Evolutionary conservation across 176 grass and related monocot genomes (phyloP), one percentile per base, ranked within the genome.

Genomic region (Aegilops sharonensis): DNA sequence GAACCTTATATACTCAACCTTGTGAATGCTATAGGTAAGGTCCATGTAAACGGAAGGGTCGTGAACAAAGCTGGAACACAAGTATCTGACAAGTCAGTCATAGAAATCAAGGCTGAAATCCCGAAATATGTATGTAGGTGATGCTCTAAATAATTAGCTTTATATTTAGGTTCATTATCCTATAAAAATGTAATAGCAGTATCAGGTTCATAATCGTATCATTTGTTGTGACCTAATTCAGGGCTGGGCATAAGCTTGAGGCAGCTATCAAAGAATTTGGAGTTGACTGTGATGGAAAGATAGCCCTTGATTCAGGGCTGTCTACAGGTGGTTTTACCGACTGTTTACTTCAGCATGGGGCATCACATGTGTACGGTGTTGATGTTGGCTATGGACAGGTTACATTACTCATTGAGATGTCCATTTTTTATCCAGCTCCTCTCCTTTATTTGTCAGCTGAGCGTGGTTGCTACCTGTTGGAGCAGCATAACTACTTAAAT

Each of bases 71-170:
- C 96, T 79, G 96, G 96, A 75, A 94, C 96, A 31, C 93, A 94
- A 89, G 92, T 95, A 79, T 98, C 92, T 64, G 88, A 98, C 59
- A 98, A 92, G 72, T 94, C 96, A 5, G 48, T 98, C 79, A 92
- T 98, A 31, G 93, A 94, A 79, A 95, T 98, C 88, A 98, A 89
- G 79, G 96, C 96, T 64, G 87, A 94, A 89, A 81, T 98, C 52
- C 96, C 90, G 31, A 98, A 98, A 98, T 98, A 95, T 94, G 96
- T 98, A 95, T 95, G 92, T 94, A 98, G 93, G 96, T 98, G 96
- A 98, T 98, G 93, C 91, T 92, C 88, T 85, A 78, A 70, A 79
- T 88, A 68, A 39, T 77, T 73, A 24, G 6, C 29, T 68, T 62
- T 70, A 37, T 30, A 86, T 87, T 64, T 75, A 54, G 74, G 74